Evolutionary conservation across 768 basidiomycete genomes (phyloP), one percentile per base, ranked within the genome.

Genomic region (Mycena crocata): DNA sequence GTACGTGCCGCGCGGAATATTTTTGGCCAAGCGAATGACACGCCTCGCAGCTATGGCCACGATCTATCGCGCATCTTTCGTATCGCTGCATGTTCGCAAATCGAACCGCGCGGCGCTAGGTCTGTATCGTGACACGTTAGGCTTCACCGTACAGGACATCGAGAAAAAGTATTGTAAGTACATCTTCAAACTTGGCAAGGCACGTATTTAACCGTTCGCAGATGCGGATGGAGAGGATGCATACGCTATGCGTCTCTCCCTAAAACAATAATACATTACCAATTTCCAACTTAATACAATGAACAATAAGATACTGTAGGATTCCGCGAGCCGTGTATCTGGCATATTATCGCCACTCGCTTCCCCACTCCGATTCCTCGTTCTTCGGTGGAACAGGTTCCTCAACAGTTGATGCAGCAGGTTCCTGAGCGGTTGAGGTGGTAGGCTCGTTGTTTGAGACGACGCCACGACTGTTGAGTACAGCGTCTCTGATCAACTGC

Each of bases 211-310:
- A 55, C 26, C 37, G 12, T 23, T 15, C 55, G 37, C 75, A 97
- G 95, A 97, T 80, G 96, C 95, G 3, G 95, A 98, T 73, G 95
- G 95, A 5, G 95, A 98, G 79, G 95, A 96, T 67, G 96, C 96
- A 24, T 96, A 95, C 74, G 90, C 93, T 3, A 98, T 98, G 95
- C 86, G 90, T 26, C 84, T 95, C 45, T 82, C 84, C 9, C 81
- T 95, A 64, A 83, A 86, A 65, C 63, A 65, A 62, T 71, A 67
- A 64, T 70, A 48, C n/a, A 46, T 45, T 5, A 57, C 8, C 15
- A 17, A 58, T 34, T 48, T 24, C 26, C 10, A 23, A 24, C 23
- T 62, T 57, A 9, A 42, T 19, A 42, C 23, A 62, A 45, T 57
- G 19, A 46, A 57, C 31, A 57, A 64, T 58, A 71, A 67, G 54